Conservation (phyloP, 768 basidiomycete species). For the Flagelloscypha sp. region DNA sequence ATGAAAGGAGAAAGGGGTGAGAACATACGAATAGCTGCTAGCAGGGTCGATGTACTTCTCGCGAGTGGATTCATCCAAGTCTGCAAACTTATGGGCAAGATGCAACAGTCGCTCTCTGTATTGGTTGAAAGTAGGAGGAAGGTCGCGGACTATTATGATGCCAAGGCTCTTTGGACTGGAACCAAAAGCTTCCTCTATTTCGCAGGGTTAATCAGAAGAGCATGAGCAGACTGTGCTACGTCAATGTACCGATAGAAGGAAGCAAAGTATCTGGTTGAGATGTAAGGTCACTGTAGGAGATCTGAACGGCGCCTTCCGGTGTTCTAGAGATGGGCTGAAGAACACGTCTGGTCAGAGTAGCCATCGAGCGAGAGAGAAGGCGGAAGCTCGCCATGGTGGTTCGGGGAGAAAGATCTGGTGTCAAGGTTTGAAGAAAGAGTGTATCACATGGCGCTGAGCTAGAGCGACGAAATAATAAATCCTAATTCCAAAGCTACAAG, state of each 20-base stretch:
- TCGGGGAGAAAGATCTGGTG: too few species aligned
- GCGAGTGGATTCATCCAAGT: slow-evolving; percentile 52
- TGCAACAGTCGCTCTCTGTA: slow-evolving; percentile 69
- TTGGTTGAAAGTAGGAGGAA: slow-evolving; percentile 55
- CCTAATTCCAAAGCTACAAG: too few species aligned
- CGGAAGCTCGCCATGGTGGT: too few species aligned
- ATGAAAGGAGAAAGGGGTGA: neutral
- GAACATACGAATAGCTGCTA: slow-evolving; percentile 65
- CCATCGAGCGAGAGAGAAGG: too few species aligned
- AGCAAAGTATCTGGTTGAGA: slow-evolving; percentile 44
- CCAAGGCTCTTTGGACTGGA: slow-evolving; percentile 69
- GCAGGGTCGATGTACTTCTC: slow-evolving; percentile 70
- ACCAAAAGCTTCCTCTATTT: slow-evolving; percentile 72
- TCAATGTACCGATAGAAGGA: slow-evolving; percentile 48
- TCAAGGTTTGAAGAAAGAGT: too few species aligned
- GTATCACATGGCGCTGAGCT: too few species aligned
- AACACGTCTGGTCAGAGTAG: too few species aligned
- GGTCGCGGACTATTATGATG: slow-evolving; percentile 72
- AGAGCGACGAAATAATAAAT: too few species aligned
- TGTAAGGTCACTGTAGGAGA: slow-evolving; percentile 55
- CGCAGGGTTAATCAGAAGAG: neutral
- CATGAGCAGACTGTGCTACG: slow-evolving; percentile 4
- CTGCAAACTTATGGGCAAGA: slow-evolving; percentile 69
- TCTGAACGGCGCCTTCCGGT: slow-evolving; percentile 44
- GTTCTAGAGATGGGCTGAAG: slow-evolving; percentile 23